Evolutionary conservation across 495 filamentous ascomycete species (phyloP), one percentile per base, ranked within the genome.

Genomic region (Bryoglossum gracile): DNA sequence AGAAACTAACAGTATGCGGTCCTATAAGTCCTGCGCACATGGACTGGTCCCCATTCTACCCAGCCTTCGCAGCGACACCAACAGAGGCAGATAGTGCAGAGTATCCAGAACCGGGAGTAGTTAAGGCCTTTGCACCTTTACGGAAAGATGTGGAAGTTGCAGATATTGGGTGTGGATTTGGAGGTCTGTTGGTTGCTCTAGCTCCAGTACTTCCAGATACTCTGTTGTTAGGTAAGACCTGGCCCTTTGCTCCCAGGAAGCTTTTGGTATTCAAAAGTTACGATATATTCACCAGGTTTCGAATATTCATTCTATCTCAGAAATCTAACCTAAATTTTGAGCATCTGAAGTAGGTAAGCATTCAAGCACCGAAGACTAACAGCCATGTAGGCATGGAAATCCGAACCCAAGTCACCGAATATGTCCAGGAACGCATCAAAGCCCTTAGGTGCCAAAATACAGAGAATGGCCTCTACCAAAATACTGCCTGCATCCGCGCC

Each of bases 121-220:
- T 58, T 65, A 37, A 68, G 56, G 32, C 55, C 65, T 6, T 30
- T 30, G 67, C 61, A 51, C 67, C 70, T 16, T 59, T 89, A 22
- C 67, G 69, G 17, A 80, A 83, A 56, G 71, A 83, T 45, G 82
- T 98, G 14, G 88, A 95, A 58, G 77, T 98, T n/a, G 90, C 88
- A 45, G 92, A 98, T 71, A 95, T 98, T 53, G 92, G 92, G 11
- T 98, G 92, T 62, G 92, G 92, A 16, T 98, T 90, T 63, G 92
- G 92, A 22, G 92, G 92, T 8, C 68, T 98, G 47, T 75, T 95
- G 10, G 81, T 97, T 46, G 90, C 87, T 4, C 75, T 98, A 17
- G 83, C 86, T 10, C 87, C 88, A 4, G 68, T 80, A 13, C 66
- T 97, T 47, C 92, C 92, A 23, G 73, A 90, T 36, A 88, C 83